phyloP scores from a whole-genome alignment of 2,329 filamentous ascomycete species.

The Fusarium chlamydosporum region DNA sequence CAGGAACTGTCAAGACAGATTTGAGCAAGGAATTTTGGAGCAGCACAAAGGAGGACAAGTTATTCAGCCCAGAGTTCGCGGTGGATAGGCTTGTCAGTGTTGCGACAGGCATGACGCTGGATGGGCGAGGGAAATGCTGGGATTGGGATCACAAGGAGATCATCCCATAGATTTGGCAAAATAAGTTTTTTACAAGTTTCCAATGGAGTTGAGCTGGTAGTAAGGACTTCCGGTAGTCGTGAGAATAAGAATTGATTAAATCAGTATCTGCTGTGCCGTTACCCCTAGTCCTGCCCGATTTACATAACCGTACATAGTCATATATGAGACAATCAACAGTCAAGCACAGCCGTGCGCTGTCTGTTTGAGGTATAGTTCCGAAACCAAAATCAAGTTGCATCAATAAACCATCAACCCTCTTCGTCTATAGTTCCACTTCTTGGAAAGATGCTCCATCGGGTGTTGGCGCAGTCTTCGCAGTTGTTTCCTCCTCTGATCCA shows the following conservation, averaged over 20 bases:
- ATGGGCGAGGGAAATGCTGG: conserved; percentile 74
- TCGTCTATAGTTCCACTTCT: conserved; percentile 69
- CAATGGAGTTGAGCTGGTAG: neutral
- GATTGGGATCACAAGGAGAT: conserved; percentile 77
- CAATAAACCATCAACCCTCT: conserved; percentile 7
- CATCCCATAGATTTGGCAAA: conserved; percentile 16
- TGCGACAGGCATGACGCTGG: conserved; percentile 62
- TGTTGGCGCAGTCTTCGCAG: conserved; percentile 61
- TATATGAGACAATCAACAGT: conserved; percentile 17
- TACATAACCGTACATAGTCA: conserved; percentile 34
- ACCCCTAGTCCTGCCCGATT: conserved; percentile 30
- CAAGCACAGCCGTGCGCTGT: conserved; percentile 17
- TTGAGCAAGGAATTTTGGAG: conserved; percentile 81
- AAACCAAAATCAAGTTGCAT: conserved; percentile 14
- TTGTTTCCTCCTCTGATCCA: conserved; percentile 53
- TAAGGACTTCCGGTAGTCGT: neutral
- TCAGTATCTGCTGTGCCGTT: conserved; percentile 41
- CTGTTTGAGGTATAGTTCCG: conserved; percentile 19
- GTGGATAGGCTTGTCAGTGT: conserved; percentile 75
- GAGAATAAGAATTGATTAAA: conserved; percentile 40
- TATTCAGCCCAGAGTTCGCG: conserved; percentile 77
- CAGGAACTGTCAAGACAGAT: conserved; percentile 83
- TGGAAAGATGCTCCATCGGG: conserved; percentile 74
- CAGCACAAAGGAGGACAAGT: conserved; percentile 69
- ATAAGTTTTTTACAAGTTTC: neutral